Conservation (phyloP, 208 protist genomes). For the Trypanosoma avium region DNA sequence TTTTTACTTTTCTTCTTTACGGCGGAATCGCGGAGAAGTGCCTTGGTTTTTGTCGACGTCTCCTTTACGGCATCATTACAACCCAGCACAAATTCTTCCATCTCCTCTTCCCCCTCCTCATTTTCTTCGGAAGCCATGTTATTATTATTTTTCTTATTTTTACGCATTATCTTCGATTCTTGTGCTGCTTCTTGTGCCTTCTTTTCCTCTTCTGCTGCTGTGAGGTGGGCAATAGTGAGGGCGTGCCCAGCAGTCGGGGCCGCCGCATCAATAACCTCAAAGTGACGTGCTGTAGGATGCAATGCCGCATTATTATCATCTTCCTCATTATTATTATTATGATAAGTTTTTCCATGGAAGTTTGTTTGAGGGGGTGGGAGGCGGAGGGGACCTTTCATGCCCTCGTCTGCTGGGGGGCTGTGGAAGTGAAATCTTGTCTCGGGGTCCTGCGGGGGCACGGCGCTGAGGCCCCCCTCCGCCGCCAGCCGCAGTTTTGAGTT, state of each 20-base stretch:
- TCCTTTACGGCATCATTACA: conserved; percentile 43
- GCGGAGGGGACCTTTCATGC: conserved; percentile 67
- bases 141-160: conserved; percentile 6
- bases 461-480: conserved; percentile 61
- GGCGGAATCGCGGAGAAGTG: not conserved
- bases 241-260: conserved; percentile 66
- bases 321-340: too few species aligned
- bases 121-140: conserved; percentile 25
- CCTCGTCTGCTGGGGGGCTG: conserved; percentile 66
- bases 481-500: conserved; percentile 73
- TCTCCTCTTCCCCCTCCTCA: conserved; percentile 30
- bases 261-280: conserved; percentile 54
- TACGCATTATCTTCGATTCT: too few species aligned
- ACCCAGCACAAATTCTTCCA: conserved; percentile 75
- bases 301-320: too few species aligned
- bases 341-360: conserved; percentile 64
- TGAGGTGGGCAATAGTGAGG: conserved; percentile 65
- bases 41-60: conserved; percentile 17
- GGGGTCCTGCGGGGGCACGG: conserved; percentile 67
- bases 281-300: conserved; percentile 60
- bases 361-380: conserved; percentile 53
- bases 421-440: conserved; percentile 83
- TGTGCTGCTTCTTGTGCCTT: conserved; percentile 1
- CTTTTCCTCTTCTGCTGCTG: conserved; percentile 32
- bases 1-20: conserved; percentile 12